Base-by-base conservation (phyloP, 2,329 filamentous ascomycete species). In the Ceratocystis cubensis region DNA sequence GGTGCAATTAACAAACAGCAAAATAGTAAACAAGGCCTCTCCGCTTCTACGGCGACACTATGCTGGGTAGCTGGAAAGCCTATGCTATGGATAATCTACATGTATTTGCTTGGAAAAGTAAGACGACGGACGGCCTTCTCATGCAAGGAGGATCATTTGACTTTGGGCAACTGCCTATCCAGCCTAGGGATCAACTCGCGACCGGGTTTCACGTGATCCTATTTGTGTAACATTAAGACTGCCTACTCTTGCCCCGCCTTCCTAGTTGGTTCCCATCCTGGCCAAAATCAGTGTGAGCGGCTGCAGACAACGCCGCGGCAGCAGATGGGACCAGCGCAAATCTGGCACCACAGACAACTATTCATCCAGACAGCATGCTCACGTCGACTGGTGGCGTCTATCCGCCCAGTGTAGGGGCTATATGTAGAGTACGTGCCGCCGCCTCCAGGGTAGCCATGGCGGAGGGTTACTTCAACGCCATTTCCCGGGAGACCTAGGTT, bases 331-430 rank as follows among this genome's bases (percentile, higher is more conserved):
- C 56, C 56, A 8, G 56, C 28, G 15, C 56, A 59, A 37, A 25
- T 3, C 8, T n/a, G 56, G 17, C 56, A 59, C 56, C 56, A 59
- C 30, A 17, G 15, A 17, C 56, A 59, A 3, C 28, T 5, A 37
- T 59, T 59, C 7, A 25, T n/a, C 56, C 56, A 59, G 10, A 59
- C 56, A 17, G 33, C 56, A 37, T 59, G 56, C 56, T 59, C 56
- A 17, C 56, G 15, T 7, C 33, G 13, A 20, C 7, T 8, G 56
- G 28, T 17, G 56, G 28, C 3, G 7, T 59, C 6, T 8, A 25
- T 25, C 17, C 17, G 56, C 15, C 5, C 13, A n/a, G 15, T 20
- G n/a, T 59, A 33, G 7, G 25, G 6, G 3, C 28, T 10, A 33
- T 59, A 20, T 41, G 37, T 4, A 41, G 10, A 15, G 28, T 59